These are phyloP conservation scores for Trypanosoma vivax DNA, from an alignment of 208 protist species.

Conservation along the genomic window DNA sequence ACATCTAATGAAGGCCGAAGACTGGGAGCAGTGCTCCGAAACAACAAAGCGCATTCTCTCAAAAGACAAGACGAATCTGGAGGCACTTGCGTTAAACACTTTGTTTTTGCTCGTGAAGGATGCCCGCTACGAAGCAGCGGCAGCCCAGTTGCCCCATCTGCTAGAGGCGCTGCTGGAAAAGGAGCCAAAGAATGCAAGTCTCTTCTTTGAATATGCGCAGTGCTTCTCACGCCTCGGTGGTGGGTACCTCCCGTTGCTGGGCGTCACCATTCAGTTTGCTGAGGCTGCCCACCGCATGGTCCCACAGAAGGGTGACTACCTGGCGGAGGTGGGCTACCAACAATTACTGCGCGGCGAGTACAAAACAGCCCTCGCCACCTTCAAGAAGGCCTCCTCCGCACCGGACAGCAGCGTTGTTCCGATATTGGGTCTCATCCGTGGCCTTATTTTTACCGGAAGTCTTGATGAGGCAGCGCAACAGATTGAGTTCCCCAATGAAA, in stretches of 20 bases:
- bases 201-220: constrained; percentile 64
- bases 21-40: constrained; percentile 91
- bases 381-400: constrained; percentile 63
- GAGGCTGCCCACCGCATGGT: constrained; percentile 54
- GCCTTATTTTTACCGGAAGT: constrained; percentile 54
- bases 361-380: constrained; percentile 56
- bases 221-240: constrained; percentile 69
- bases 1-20: constrained; percentile 83
- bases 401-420: constrained; percentile 69
- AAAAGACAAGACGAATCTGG: constrained; percentile 69
- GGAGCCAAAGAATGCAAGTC: constrained; percentile 76
- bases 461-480: constrained; percentile 82
- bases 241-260: constrained; percentile 43
- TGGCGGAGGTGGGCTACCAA: constrained; percentile 76
- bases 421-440: constrained; percentile 65
- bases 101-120: constrained; percentile 82
- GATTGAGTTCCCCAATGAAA: constrained; percentile 83
- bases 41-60: constrained; percentile 74
- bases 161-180: constrained; percentile 44
- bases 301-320: constrained; percentile 65
- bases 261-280: constrained; percentile 57
- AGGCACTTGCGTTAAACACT: constrained; percentile 63
- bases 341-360: constrained; percentile 69
- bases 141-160: constrained; percentile 51
- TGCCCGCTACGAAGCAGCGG: constrained; percentile 46